Percentiles rank a stretch among this genome's conserved stretches.
Conservation (phyloP, 306 rosid genomes). For the Lathyrus aphaca region DNA sequence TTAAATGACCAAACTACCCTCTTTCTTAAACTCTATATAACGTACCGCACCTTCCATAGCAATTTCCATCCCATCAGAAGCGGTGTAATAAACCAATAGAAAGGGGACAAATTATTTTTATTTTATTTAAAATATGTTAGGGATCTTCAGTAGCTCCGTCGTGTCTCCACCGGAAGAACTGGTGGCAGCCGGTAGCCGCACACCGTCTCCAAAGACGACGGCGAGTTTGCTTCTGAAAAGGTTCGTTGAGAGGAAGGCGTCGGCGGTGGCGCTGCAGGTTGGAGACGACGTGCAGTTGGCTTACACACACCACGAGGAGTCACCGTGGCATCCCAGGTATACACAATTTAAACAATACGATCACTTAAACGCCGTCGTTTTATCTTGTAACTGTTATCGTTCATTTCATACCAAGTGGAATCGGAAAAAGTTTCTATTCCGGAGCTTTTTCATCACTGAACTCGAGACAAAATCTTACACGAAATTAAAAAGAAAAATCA, state of each 20-base stretch:
- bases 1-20: conserved; percentile 47
- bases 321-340: conserved; percentile 75
- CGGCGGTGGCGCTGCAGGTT: conserved; percentile 70
- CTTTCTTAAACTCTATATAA: conserved; percentile 43
- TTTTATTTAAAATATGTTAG: conserved; percentile 59
- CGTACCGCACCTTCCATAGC: background rate
- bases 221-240: conserved; percentile 62
- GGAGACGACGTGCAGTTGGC: conserved; percentile 81
- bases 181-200: conserved; percentile 90
- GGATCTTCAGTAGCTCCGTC: conserved; percentile 79
- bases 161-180: conserved; percentile 92
- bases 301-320: conserved; percentile 78
- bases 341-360: conserved; percentile 34
- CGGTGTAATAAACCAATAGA: conserved; percentile 15
- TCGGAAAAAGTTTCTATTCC: background rate
- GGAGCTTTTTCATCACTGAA: background rate
- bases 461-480: background rate
- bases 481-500: too few relatives aligned
- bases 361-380: conserved; percentile 30
- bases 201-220: conserved; percentile 85
- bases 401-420: background rate
- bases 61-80: conserved; percentile 25
- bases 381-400: background rate
- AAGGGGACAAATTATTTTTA: background rate
- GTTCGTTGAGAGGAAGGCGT: conserved; percentile 54